Base-by-base conservation (phyloP, 176 grass and related monocot species). In the Oryza glumipatula region DNA sequence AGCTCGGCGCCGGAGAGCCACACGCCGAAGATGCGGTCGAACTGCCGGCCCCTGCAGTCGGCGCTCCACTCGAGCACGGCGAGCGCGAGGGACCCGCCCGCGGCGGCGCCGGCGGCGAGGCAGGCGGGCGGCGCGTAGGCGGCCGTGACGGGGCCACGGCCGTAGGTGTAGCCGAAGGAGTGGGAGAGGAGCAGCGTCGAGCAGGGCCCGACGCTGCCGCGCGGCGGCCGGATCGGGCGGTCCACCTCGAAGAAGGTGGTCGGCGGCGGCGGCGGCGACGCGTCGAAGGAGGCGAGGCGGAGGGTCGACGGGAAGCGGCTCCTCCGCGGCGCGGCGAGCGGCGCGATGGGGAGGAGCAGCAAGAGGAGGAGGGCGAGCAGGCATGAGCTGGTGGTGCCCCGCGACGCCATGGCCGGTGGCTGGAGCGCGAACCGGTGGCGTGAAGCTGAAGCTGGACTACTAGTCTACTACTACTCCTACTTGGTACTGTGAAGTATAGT, bases 1-100 rank as follows among this genome's bases (percentile, higher is more conserved):
- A 97, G 77, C 89, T 97, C 94, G n/a, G 88, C 91, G 52, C 94
- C 91, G 60, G 75, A 86, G 77, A 97, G 87, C 94, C 94, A 97
- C 7, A 97, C 87, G 75, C 90, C 94, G 73, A 92, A 85, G 87
- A 97, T 94, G 74, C 94, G 89, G 87, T 97, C 94, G 73, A 91
- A 93, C 89, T 97, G 91, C 45, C 87, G 91, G 81, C 94, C 94
- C 9, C 87, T 83, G 68, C 86, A 87, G 65, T 90, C 68, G 71
- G 94, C 91, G 76, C 1, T 63, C 88, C 91, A 94, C 80, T 92
- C 82, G 39, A 97, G 91, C 77, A 97, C 87, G 32, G 88, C 89
- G 60, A 85, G 88, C 51, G 91, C 89, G 56, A 88, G 70, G 2
- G 46, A 39, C 7, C 7, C 68, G 10, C 33, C 9, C 67, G 26